Percentiles rank a stretch among this genome's conserved stretches.
Conservation (phyloP, 352 stramenopile species). For the Phytopythium chamaehyphon region DNA sequence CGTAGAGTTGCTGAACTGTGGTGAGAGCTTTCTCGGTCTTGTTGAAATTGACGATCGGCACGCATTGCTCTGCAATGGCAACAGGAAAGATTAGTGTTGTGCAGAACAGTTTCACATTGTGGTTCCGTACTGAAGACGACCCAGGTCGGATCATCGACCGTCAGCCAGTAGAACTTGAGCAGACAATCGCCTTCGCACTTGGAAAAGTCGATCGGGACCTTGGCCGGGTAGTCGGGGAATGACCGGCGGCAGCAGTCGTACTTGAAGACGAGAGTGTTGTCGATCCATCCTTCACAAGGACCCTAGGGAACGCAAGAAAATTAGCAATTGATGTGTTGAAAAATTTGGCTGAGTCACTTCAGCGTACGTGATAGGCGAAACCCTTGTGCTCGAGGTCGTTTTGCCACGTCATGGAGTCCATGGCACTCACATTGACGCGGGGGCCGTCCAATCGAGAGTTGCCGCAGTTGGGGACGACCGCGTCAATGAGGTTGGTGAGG, state of each 20-base stretch:
- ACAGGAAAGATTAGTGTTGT: neutral
- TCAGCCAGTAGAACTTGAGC: constrained; percentile 38
- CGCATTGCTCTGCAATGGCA: constrained; percentile 13
- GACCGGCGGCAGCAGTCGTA: constrained; percentile 16
- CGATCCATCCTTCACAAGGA: constrained; percentile 9
- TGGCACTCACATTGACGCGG: constrained; percentile 13
- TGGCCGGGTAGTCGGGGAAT: constrained; percentile 22
- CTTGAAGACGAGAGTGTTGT: constrained; percentile 10
- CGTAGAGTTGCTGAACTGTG: no score
- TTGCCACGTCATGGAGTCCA: constrained; percentile 18
- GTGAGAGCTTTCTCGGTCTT: neutral
- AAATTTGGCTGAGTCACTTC: no score
- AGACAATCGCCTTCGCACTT: constrained; percentile 26
- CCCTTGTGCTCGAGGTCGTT: constrained; percentile 15
- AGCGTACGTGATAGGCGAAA: constrained; percentile 19
- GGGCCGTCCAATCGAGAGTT: constrained; percentile 4
- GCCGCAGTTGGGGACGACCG: constrained; percentile 13
- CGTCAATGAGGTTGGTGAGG: constrained; percentile 33
- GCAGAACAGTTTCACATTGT: neutral
- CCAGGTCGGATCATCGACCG: constrained; percentile 22
- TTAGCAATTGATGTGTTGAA: no score
- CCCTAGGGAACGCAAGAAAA: neutral
- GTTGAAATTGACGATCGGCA: constrained; percentile 8
- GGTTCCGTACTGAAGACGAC: constrained; percentile 26
- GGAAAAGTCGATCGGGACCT: constrained; percentile 29